Evolutionary conservation across 169 alveolate genomes (phyloP), one percentile per base, ranked within the genome.

Genomic region (Neospora caninum): DNA sequence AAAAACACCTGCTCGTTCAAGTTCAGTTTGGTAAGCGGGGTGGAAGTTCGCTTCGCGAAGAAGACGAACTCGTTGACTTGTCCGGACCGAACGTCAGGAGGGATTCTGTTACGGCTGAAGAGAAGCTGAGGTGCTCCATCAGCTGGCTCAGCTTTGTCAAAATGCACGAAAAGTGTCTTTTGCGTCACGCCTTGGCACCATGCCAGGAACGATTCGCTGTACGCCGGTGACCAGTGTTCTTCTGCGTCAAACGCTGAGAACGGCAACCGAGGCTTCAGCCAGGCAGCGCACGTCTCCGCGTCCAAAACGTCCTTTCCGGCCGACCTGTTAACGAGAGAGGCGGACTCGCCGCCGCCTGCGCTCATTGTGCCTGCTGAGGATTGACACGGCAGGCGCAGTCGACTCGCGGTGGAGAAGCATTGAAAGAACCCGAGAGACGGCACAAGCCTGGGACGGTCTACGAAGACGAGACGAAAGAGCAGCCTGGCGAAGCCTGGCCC

Each of bases 31-130:
- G 70, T 87, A 53, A 84, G 88, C 80, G 86, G 91, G 38, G 88
- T 80, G 25, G 88, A 69, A 18, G 93, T 87, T 49, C 94, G 91
- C 95, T 94, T 94, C 67, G 67, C 93, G 93, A 94, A 91, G 91
- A 70, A 88, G 82, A 82, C 91, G 83, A 94, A 94, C 92, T 94
- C 94, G 92, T 87, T 80, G 78, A 92, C 95, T 0, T 80, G 70
- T 45, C 95, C 96, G 31, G 94, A 45, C n/a, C 42, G 83, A 43
- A 70, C 41, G 0, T 80, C 67, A 34, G 22, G 9, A 18, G 89
- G 94, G 34, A 78, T n/a, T 6, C 94, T 34, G 84, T 78, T 80
- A 4, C 86, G 9, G 42, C 41, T 25, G 43, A 91, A 80, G 45
- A 27, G 39, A 36, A 83, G 91, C n/a, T 45, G 70, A 78, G 36